Base-by-base conservation (phyloP, 441 rosid genomes). In the Cnidoscolus chayamansa region DNA sequence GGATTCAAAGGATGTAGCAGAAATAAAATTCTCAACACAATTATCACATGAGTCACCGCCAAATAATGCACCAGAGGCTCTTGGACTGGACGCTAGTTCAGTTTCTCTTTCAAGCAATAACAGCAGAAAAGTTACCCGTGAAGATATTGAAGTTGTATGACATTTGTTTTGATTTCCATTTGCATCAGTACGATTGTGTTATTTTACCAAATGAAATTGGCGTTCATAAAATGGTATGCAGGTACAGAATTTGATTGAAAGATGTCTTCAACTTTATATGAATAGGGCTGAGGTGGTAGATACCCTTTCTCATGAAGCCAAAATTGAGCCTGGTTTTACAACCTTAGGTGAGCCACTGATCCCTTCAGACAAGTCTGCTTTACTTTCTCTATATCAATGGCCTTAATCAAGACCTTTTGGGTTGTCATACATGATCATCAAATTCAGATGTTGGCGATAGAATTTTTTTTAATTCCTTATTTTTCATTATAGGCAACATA, bases 221-320 rank as follows among this genome's bases (percentile, higher is more conserved):
- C 25, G 48, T 49, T 12, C 35, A 30, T 15, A 15, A 60, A 10
- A 8, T 57, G 57, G 16, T 32, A 13, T 20, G 4, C 82, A 93
- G 98, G 98, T 93, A 72, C 96, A 89, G 80, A 88, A 89, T 83
- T 85, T 93, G 56, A 93, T 93, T 59, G 97, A 93, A 73, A 77
- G 94, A 69, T 93, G 98, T 45, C 90, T 93, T 31, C 98, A 93
- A 69, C 82, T 91, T 49, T 89, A 91, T 79, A 89, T 91, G 97
- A 87, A 85, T 55, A 89, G 85, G 85, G 83, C 84, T 81, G 98
- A 93, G 83, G 97, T 89, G 25, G 90, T 87, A 65, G 86, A 91
- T 10, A 93, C 90, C 62, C 82, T 93, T 63, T 80, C 84, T 73
- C 83, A 65, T 57, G 90, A 80, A 72, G 98, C 97, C 55, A 87